These are phyloP conservation scores for Hypocrella siamensis DNA, from an alignment of 2,329 filamentous ascomycete genomes.

Conservation along the genomic window DNA sequence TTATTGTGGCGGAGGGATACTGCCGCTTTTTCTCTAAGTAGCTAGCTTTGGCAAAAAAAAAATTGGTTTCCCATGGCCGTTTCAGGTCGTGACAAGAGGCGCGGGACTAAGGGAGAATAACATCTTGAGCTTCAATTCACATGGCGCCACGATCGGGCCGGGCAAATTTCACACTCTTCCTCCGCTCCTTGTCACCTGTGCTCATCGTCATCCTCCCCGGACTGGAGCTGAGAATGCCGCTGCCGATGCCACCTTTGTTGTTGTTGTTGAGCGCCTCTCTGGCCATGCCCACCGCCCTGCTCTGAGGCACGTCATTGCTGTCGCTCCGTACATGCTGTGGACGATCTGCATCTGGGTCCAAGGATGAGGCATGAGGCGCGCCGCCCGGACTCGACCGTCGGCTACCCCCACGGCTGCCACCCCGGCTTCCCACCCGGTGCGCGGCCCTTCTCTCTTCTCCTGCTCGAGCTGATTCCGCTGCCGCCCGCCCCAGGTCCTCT, in stretches of 20 bases:
- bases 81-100: neutral
- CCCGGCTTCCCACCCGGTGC: slow-evolving; percentile 6
- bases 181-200: slow-evolving; percentile 32
- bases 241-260: slow-evolving; percentile 8
- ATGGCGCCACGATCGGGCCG: slow-evolving; percentile 17
- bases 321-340: slow-evolving; percentile 31
- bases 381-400: slow-evolving; percentile 12
- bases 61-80: too few species aligned
- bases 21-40: too few species aligned
- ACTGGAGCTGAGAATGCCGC: slow-evolving; percentile 32
- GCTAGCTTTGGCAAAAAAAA: too few species aligned
- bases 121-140: too few species aligned
- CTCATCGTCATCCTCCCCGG: slow-evolving; percentile 22
- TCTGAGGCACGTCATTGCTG: slow-evolving; percentile 38
- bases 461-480: slow-evolving; percentile 21
- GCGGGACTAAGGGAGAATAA: too few species aligned
- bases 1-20: too few species aligned
- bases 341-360: too few species aligned
- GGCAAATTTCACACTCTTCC: slow-evolving; percentile 51
- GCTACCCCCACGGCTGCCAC: slow-evolving; percentile 6
- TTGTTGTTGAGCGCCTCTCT: slow-evolving; percentile 32
- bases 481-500: slow-evolving; percentile 35
- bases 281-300: slow-evolving; percentile 43
- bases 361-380: too few species aligned
- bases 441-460: slow-evolving; percentile 10